Evolutionary conservation across 2,329 filamentous ascomycete species (phyloP).

Genomic region (Periconia sp.): DNA sequence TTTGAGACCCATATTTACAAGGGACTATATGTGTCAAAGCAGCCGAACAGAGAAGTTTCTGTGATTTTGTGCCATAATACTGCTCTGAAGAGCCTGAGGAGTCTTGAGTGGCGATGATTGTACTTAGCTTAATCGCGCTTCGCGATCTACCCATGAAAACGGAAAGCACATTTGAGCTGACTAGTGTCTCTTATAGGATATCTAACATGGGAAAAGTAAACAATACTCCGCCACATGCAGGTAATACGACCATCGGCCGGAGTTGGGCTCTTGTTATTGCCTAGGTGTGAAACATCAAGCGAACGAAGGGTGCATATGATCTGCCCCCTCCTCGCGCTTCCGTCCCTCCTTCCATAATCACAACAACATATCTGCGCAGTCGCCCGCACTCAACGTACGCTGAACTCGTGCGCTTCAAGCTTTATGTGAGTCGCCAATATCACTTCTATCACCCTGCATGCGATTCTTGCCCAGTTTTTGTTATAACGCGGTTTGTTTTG

Average conservation of each 20-base stretch:
- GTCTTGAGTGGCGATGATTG: too few relatives aligned
- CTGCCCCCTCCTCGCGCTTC: conserved; percentile 9
- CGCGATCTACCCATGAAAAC: too few relatives aligned
- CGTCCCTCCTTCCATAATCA: conserved; percentile 14
- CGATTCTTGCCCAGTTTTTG: too few relatives aligned
- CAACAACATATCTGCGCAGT: conserved; percentile 14
- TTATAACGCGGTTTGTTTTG: too few relatives aligned
- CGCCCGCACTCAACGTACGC: too few relatives aligned
- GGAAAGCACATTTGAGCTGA: too few relatives aligned
- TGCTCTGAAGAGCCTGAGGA: too few relatives aligned
- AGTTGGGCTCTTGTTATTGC: conserved; percentile 22
- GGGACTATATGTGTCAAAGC: too few relatives aligned
- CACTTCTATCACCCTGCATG: neutral
- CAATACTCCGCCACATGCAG: conserved; percentile 4
- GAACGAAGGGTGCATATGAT: conserved; percentile 7
- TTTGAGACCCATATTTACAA: too few relatives aligned
- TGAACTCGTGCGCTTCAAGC: neutral
- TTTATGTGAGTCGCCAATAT: conserved; percentile 15
- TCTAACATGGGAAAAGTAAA: conserved; percentile 2
- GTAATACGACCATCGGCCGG: conserved; percentile 13
- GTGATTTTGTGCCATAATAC: too few relatives aligned
- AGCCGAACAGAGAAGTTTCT: too few relatives aligned
- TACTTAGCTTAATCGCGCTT: too few relatives aligned
- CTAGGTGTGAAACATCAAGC: conserved; percentile 19
- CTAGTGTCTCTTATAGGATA: neutral